Evolutionary conservation across 2,329 filamentous ascomycete species (phyloP), one percentile per base, ranked within the genome.

Genomic region (Penicillium sp.): DNA sequence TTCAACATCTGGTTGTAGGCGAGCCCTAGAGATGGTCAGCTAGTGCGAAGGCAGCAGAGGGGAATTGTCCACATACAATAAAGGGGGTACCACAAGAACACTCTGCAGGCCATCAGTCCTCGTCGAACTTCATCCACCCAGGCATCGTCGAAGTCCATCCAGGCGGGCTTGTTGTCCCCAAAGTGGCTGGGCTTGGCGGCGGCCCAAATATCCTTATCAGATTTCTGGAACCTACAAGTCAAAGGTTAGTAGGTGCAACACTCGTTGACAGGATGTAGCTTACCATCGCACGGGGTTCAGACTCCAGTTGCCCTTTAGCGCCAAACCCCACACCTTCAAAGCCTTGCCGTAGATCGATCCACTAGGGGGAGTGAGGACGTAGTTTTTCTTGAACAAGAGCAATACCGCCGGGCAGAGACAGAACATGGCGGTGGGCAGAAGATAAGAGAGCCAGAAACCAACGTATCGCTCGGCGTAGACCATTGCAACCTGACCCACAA

Each of bases 41-140:
- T 42, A 8, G 9, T 4, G 15, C 4, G 18, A 10, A 29, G 23
- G 7, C 3, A 15, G 10, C 7, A 6, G 10, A 21, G 0, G 27
- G 31, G 4, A 8, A 9, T 1, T 29, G 18, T 13, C 23, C 13
- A 60, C 67, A 45, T 59, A 74, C 74, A 77, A 65, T 75, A 82
- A 10, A 81, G 70, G n/a, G 79, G 79, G 52, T 76, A 82, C 72
- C 79, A 82, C 58, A 82, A 74, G 72, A 89, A 92, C 34, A 90
- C 87, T 60, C 82, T 79, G 77, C 86, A 89, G 54, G 87, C 86
- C 63, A 82, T 79, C 54, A 89, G 77, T 58, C 87, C 88, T 72
- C 88, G 86, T 50, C 80, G 80, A 46, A 91, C 85, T 68, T 92
- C 87, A 68, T 91, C 88, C 34, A 93, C 89, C 88, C 89, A 93